Conservation (phyloP, 345 rosid species). For the Pistacia atlantica region DNA sequence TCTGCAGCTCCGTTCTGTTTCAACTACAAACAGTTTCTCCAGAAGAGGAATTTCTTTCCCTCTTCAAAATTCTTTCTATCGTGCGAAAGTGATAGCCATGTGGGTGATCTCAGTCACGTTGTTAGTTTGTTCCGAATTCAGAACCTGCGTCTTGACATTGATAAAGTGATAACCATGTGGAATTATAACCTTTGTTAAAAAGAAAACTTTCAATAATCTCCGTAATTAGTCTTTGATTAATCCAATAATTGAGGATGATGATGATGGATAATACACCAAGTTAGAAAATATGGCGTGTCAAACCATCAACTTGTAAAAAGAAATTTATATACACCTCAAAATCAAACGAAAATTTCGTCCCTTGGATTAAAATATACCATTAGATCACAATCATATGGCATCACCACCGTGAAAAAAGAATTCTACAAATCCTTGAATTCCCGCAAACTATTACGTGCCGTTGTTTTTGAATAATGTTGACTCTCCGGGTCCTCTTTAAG, state of each 20-base stretch:
- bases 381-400: neutral
- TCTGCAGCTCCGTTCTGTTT: neutral
- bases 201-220: neutral
- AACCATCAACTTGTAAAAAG: too few relatives aligned
- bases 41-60: neutral
- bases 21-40: slow-evolving; percentile 7
- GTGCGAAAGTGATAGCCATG: slow-evolving; percentile 32
- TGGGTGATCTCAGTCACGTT: neutral
- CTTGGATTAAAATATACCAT: neutral
- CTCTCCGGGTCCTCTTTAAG: slow-evolving; percentile 3
- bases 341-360: too few relatives aligned
- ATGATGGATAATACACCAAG: neutral
- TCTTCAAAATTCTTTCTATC: neutral
- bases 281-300: too few relatives aligned
- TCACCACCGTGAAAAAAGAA: neutral
- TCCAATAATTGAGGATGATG: neutral
- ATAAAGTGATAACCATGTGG: slow-evolving; percentile 22
- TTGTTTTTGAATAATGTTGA: slow-evolving; percentile 20
- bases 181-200: neutral
- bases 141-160: neutral
- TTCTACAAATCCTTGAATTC: slow-evolving; percentile 26
- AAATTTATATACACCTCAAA: too few relatives aligned
- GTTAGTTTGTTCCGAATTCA: neutral
- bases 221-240: neutral
- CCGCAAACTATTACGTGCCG: slow-evolving; percentile 39